Evolutionary conservation across 176 grass and related monocot species (phyloP).

Genomic region (Aegilops umbellulata): DNA sequence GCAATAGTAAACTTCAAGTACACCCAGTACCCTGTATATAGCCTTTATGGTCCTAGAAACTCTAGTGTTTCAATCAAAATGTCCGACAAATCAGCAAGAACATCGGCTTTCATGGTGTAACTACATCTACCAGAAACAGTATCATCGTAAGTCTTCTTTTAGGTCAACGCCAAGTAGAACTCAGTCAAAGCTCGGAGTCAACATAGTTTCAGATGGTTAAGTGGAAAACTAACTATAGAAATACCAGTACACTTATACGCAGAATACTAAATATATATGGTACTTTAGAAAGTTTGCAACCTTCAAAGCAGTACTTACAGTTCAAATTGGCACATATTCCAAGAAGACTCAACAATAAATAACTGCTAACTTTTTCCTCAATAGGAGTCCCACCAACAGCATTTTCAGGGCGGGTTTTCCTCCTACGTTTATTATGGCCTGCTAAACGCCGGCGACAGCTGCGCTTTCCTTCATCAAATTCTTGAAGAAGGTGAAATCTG

Average conservation of each 20-base stretch:
- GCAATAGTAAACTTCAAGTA: slow-evolving; percentile 11
- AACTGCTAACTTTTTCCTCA: slow-evolving; percentile 77
- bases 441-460: slow-evolving; percentile 93
- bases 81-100: slow-evolving; percentile 24
- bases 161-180: slow-evolving; percentile 18
- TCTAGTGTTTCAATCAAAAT: slow-evolving; percentile 17
- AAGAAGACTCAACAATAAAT: slow-evolving; percentile 81
- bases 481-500: slow-evolving; percentile 93
- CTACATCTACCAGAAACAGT: background rate
- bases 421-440: slow-evolving; percentile 90
- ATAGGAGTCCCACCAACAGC: slow-evolving; percentile 40
- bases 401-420: slow-evolving; percentile 75
- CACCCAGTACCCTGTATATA: slow-evolving; percentile 3
- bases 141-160: background rate
- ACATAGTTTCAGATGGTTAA: background rate
- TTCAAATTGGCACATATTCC: slow-evolving; percentile 76
- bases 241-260: background rate
- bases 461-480: slow-evolving; percentile 98
- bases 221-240: background rate
- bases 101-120: background rate
- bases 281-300: slow-evolving; percentile 13
- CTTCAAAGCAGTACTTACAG: slow-evolving; percentile 48
- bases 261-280: slow-evolving; percentile 11
- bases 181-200: background rate
- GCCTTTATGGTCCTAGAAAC: background rate